Evolutionary conservation across 768 basidiomycete species (phyloP), one percentile per base, ranked within the genome.

Genomic region (Mycena floridula): DNA sequence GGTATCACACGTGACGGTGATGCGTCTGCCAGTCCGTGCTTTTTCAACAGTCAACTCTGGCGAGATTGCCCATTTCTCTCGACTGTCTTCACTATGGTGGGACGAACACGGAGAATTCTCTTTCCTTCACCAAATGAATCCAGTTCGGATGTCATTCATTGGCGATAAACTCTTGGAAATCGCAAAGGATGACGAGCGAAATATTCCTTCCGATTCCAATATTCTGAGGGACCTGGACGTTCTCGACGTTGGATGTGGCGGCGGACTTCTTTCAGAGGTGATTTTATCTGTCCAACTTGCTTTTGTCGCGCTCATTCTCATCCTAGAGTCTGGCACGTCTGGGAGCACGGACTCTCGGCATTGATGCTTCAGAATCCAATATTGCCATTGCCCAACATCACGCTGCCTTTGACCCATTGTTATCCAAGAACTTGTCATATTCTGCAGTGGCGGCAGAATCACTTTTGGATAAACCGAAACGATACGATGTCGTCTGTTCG

Each of bases 171-270:
- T 91, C 7, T 60, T 74, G 37, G 85, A 89, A 54, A 65, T 72
- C 13, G 65, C 67, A n/a, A 69, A 69, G 12, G 85, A 87, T 32
- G 77, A 79, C 37, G 62, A 65, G 22, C 64, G 70, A 3, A 59
- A 67, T 25, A 44, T 65, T 48, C 56, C 64, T 42, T 39, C 56
- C 45, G 28, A 54, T 54, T 23, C 48, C 51, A 50, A 64, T 53
- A 63, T 69, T 7, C 66, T 99, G 23, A 60, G 64, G 3, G 90
- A 85, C 0, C 64, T 85, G 57, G 76, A 85, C 46, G 81, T 88
- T 12, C 67, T 97, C 42, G 94, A 97, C 59, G 83, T 97, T 2
- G 96, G 96, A 0, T 98, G 96, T 59, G 96, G 96, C 6, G 96
- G 96, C 0, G 96, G 96, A 0, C 66, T 98, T 47, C 70, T 99